A percentile compares a stretch with the other conserved stretches of the same genome.
Evolutionary conservation across 2,329 filamentous ascomycete genomes (phyloP).

Genomic region (Gaeumannomyces tritici): DNA sequence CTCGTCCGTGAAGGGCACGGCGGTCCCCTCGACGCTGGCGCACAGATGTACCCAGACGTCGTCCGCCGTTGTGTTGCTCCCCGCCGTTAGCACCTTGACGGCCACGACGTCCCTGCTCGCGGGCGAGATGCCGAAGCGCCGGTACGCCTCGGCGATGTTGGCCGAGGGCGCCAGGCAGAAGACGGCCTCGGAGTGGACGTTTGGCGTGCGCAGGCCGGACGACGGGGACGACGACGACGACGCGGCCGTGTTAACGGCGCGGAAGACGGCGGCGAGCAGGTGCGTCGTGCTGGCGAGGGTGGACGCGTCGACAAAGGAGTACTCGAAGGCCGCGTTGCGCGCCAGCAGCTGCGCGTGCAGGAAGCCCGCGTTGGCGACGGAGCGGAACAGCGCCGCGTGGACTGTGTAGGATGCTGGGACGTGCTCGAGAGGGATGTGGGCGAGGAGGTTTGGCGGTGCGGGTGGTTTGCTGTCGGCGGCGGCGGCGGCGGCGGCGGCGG

Average conservation of each 20-base stretch:
- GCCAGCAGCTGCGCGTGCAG: slow-evolving; percentile 77
- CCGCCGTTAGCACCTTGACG: slow-evolving; percentile 56
- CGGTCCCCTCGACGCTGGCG: slow-evolving; percentile 50
- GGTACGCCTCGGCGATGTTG: slow-evolving; percentile 89
- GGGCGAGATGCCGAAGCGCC: slow-evolving; percentile 72
- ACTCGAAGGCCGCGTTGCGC: slow-evolving; percentile 79
- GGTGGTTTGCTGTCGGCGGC: slow-evolving; percentile 1
- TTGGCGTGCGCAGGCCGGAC: slow-evolving; percentile 60
- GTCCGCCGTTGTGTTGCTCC: slow-evolving; percentile 12
- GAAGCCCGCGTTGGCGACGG: slow-evolving; percentile 68
- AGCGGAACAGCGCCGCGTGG: slow-evolving; percentile 64
- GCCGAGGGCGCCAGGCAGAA: slow-evolving; percentile 71
- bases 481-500: neutral
- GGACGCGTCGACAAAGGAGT: slow-evolving; percentile 83
- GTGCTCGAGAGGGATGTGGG: slow-evolving; percentile 67
- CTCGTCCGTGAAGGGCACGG: slow-evolving; percentile 51
- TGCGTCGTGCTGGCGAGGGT: slow-evolving; percentile 67
- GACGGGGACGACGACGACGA: slow-evolving; percentile 45
- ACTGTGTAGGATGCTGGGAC: slow-evolving; percentile 58
- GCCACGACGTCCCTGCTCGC: slow-evolving; percentile 64
- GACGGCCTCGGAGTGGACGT: slow-evolving; percentile 84
- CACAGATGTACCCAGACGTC: slow-evolving; percentile 50
- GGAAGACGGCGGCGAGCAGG: slow-evolving; percentile 65
- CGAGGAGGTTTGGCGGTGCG: slow-evolving; percentile 31
- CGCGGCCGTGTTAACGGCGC: no score